Base-by-base conservation (phyloP, 768 basidiomycete species). In the Harrya chromipes region DNA sequence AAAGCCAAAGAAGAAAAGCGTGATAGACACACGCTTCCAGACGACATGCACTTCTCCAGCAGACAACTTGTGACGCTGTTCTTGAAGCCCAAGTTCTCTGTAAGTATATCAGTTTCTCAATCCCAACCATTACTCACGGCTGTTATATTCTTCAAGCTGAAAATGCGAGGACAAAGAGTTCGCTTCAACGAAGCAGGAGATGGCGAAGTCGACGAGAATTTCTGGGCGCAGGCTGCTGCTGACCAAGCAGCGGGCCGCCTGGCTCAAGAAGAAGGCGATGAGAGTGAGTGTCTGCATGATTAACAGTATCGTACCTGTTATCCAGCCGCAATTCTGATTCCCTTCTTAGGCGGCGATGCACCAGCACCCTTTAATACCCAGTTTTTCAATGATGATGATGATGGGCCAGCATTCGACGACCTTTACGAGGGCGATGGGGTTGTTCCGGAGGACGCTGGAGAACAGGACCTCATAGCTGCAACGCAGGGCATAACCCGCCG, bases 21-120 rank as follows among this genome's bases (percentile, higher is more conserved):
- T 21, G 82, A 85, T 51, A 82, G 87, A 43, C 85, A 90, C 57
- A 78, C 82, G 8, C 73, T 98, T 38, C 97, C 97, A 1, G 94
- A 97, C 59, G 97, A 99, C 65, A 94, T 95, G 87, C 94, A 97
- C 67, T 99, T 99, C 68, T 88, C 88, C 24, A 91, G 86, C 62
- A 76, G 84, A 55, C 90, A 97, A 59, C 77, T 99, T 12, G 81
- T 99, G 17, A 86, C 93, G 7, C 69, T 99, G 43, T 99, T 98
- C 76, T 68, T 97, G 63, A 99, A 99, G 70, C 95, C 95, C 31
- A 93, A 93, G 65, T 97, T 94, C 64, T 84, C 85, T 47, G 93
- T 97, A 65, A 41, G 88, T 72, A 14, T 34, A 37, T 14, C 12
- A 23, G 13, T 11, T n/a, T 19, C 7, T 37, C 54, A n/a, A 42